phyloP scores from a whole-genome alignment of 805 yeast species.

The Schwanniomyces occidentalis region DNA sequence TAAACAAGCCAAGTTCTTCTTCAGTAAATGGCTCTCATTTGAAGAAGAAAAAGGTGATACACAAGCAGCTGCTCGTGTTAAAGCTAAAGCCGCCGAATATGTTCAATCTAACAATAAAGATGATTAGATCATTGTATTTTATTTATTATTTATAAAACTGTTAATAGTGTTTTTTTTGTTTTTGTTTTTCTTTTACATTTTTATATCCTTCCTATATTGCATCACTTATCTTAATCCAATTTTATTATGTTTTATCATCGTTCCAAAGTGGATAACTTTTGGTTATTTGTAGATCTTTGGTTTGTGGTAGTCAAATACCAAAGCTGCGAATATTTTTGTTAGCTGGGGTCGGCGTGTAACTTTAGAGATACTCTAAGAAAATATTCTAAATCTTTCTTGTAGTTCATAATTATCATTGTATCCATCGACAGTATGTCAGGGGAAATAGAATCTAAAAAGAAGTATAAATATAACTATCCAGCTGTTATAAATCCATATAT shows the following conservation, averaged over 20 bases:
- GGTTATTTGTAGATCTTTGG: too few species aligned
- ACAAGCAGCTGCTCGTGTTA: constrained; percentile 77
- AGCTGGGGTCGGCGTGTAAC: constrained; percentile 1
- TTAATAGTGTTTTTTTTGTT: constrained; percentile 2
- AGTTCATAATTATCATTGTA: background rate
- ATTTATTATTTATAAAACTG: constrained; percentile 1
- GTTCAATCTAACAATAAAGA: constrained; percentile 36
- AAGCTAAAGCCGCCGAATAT: constrained; percentile 85
- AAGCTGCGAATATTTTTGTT: too few species aligned
- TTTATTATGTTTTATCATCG: too few species aligned
- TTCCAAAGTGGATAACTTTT: too few species aligned
- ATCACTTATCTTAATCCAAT: too few species aligned
- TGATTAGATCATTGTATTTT: too few species aligned
- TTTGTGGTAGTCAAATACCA: too few species aligned
- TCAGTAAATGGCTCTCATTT: constrained; percentile 83
- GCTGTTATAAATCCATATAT: constrained; percentile 5
- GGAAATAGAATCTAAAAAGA: background rate
- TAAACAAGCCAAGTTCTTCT: constrained; percentile 93
- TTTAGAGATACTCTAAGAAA: too few species aligned
- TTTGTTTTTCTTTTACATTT: background rate
- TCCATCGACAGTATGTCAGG: background rate
- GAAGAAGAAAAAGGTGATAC: constrained; percentile 72
- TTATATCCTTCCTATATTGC: too few species aligned
- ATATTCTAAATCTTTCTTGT: too few species aligned
- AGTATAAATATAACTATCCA: background rate